These are phyloP conservation scores for Wickerhamiella occidentalis DNA, from an alignment of 805 yeast species.

Conservation along the genomic window DNA sequence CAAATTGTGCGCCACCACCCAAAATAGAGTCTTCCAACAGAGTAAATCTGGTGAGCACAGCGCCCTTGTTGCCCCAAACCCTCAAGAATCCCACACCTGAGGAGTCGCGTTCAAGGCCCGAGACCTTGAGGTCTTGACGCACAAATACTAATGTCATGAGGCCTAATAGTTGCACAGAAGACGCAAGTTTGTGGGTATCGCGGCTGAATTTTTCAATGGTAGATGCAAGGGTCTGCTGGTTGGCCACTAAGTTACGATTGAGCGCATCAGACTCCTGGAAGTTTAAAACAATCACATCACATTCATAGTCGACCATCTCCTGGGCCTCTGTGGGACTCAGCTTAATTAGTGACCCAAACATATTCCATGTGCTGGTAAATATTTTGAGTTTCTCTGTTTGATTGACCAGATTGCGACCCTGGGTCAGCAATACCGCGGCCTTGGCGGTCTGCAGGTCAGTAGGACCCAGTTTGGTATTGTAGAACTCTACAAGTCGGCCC, in stretches of 20 bases:
- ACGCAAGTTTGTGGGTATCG: constrained; percentile 28
- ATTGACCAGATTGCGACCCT: constrained; percentile 10
- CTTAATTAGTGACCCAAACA: constrained; percentile 28
- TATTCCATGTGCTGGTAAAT: constrained; percentile 31
- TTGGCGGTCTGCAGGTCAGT: constrained; percentile 20
- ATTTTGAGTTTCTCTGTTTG: constrained; percentile 18
- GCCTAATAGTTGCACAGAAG: constrained; percentile 41
- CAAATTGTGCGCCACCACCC: constrained; percentile 26
- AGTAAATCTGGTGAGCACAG: constrained; percentile 35
- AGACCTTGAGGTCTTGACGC: constrained; percentile 27
- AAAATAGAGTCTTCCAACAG: constrained; percentile 22
- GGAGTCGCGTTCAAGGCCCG: constrained; percentile 31
- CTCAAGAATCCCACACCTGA: constrained; percentile 48
- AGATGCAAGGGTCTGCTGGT: constrained; percentile 23
- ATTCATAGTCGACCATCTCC: constrained; percentile 11
- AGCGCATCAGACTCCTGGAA: constrained; percentile 60
- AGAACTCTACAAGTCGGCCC: constrained; percentile 15
- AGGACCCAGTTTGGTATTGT: constrained; percentile 20
- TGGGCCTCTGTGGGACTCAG: constrained; percentile 8
- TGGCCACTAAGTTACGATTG: constrained; percentile 26
- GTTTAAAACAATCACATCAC: constrained; percentile 17
- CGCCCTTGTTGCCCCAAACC: constrained; percentile 53
- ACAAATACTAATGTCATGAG: constrained; percentile 38
- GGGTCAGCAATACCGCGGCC: constrained; percentile 16
- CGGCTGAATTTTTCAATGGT: constrained; percentile 21